phyloP scores from a whole-genome alignment of 1,284 basidiomycete genomes.

The Ganoderma leucocontextum region DNA sequence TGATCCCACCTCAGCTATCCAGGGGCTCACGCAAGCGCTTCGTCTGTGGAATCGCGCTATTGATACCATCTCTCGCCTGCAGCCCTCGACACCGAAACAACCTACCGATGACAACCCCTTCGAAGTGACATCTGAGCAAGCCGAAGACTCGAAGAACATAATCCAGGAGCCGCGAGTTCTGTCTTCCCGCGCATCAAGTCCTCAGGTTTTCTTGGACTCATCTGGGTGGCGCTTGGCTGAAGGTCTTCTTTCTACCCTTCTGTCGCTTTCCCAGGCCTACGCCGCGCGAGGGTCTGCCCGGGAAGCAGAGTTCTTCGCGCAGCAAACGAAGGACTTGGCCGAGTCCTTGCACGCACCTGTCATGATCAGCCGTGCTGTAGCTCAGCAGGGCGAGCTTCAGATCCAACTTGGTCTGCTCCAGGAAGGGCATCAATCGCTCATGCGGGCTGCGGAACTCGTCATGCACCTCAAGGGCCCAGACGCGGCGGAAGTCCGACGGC shows the following conservation, averaged over 20 bases:
- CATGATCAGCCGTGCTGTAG: constrained; percentile 68
- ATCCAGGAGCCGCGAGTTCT: constrained; percentile 26
- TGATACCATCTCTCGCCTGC: constrained; percentile 73
- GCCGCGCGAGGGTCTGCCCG: constrained; percentile 78
- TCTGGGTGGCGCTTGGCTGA: constrained; percentile 82
- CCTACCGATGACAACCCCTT: constrained; percentile 66
- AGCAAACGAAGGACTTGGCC: constrained; percentile 77
- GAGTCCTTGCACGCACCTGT: constrained; percentile 70
- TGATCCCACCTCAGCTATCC: constrained; percentile 67
- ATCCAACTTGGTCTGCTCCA: constrained; percentile 67
- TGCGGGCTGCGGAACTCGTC: constrained; percentile 58
- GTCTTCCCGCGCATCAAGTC: constrained; percentile 37
- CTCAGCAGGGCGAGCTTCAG: constrained; percentile 73
- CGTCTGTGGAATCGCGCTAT: constrained; percentile 84
- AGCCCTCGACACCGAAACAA: constrained; percentile 46
- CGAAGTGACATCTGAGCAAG: constrained; percentile 43
- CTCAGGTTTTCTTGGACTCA: constrained; percentile 50
- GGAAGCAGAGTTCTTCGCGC: constrained; percentile 84
- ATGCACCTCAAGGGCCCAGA: constrained; percentile 59
- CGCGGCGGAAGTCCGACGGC: constrained; percentile 65
- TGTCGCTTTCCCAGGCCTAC: constrained; percentile 71
- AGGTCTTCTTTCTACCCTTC: constrained; percentile 69
- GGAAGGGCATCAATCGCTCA: constrained; percentile 60
- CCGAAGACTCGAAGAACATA: constrained; percentile 17
- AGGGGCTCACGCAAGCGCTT: constrained; percentile 73